Evolutionary conservation across 1,284 basidiomycete species (phyloP), one percentile per base, ranked within the genome.

Genomic region (Tausonia pullulans): DNA sequence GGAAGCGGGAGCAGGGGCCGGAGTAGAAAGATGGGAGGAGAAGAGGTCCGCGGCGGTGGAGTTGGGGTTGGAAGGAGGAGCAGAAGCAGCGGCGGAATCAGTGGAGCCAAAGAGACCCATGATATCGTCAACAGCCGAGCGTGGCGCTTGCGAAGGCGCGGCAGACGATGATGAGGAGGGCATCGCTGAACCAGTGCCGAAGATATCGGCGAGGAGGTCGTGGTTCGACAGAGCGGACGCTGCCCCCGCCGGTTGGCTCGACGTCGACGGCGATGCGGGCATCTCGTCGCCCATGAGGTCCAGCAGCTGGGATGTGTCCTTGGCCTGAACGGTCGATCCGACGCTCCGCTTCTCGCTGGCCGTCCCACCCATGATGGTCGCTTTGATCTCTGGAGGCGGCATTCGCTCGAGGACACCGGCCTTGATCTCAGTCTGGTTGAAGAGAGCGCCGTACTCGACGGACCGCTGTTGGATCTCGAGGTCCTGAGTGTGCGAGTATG

Each of bases 321-420:
- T 87, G 60, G 86, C 83, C 44, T 81, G 82, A 70, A 84, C 80
- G 2, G 92, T 90, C 4, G 90, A 91, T 4, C 93, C 93, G 41
- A 97, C 93, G 50, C 89, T 87, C 92, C 64, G 93, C 91, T 88
- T 71, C 41, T 45, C 40, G 39, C 58, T 65, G 27, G 67, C 58
- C 8, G 56, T 59, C 14, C 63, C 63, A 14, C 90, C 93, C 81
- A 94, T 88, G 4, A 97, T 88, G 3, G 93, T 95, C 39, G 88
- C 87, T 76, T 91, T 94, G 71, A 98, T 79, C 75, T 98, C 95
- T 2, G 96, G 96, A 5, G 92, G 89, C 6, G 96, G 96, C 96
- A 99, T 99, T 64, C 92, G 84, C 79, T 98, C 96, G 66, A 98
- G 77, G 0, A 99, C 93, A 56, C 93, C 96, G n/a, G 84, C 82